Base-by-base conservation (phyloP, 2,329 filamentous ascomycete genomes). In the Venturia effusa region DNA sequence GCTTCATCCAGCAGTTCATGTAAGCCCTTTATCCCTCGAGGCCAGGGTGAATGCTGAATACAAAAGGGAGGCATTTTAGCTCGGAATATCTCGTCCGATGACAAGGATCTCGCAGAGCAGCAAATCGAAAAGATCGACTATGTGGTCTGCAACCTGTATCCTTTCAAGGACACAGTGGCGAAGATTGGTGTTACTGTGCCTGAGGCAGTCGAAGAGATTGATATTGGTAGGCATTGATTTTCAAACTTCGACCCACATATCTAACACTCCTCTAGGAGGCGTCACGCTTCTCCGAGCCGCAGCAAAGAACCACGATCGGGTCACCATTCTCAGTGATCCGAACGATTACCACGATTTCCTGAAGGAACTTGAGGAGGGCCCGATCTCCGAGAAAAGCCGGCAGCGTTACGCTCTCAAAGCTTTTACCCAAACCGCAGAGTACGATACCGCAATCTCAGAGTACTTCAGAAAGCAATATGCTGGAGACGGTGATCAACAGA, bases 381-480 rank as follows among this genome's bases (percentile, higher is more conserved):
- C 93, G 75, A 88, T 99, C 71, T 87, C 88, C 63, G 90, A 96
- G 74, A 81, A 85, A 66, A 95, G 87, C 81, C 88, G 92, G 69
- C 92, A 96, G 76, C 81, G 85, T 65, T 97, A 96, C 74, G 93
- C 94, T 32, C 85, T 97, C 71, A 99, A 99, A 84, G 94, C 94
- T 19, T 99, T 99, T 74, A 91, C 96, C 79, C 94, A 97, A 78
- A 99, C 94, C 45, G 92, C 94, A 68, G 92, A 96, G 76, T 99
- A 99, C 77, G 94, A 99, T 75, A 84, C 86, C 54, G 90, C 94
- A 70, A 99, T 99, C 74, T 88, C 93, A 41, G 90, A 90, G 72
- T 99, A 96, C 82, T 99, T 99, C 86, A 89, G 94, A 74, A 93
- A 95, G 83, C 88, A 96, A 79, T 99, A 97, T 74, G 92, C 94